Conservation (phyloP, 352 stramenopile species). For the Phytophthora syringae region DNA sequence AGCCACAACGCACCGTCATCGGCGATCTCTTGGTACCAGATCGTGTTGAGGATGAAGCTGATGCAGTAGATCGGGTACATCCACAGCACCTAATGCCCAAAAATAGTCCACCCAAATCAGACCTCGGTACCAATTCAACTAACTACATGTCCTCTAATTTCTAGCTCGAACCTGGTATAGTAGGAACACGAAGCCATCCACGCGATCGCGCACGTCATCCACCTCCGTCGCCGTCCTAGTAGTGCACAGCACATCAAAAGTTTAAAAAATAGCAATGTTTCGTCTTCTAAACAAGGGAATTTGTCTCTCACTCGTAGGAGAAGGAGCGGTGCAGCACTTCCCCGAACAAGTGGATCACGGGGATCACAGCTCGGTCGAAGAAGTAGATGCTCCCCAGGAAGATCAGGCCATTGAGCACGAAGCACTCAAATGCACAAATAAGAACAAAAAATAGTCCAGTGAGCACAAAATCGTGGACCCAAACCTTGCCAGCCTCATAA, state of each 20-base stretch:
- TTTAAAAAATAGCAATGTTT: background rate
- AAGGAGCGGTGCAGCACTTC: constrained; percentile 80
- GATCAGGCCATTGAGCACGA: constrained; percentile 90
- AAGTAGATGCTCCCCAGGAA: constrained; percentile 92
- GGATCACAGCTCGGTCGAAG: constrained; percentile 85
- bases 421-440: constrained; percentile 52
- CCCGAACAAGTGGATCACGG: constrained; percentile 88
- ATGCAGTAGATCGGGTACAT: constrained; percentile 94
- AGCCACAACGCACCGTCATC: constrained; percentile 70
- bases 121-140: background rate
- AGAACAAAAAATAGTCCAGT: background rate
- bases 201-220: constrained; percentile 77
- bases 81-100: constrained; percentile 64
- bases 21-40: constrained; percentile 92
- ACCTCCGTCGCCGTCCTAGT: constrained; percentile 53
- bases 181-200: constrained; percentile 87
- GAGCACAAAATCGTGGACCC: constrained; percentile 2
- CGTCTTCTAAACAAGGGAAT: background rate
- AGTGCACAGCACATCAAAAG: background rate
- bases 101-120: constrained; percentile 6
- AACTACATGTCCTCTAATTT: too few relatives aligned
- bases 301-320: constrained; percentile 52
- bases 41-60: constrained; percentile 92
- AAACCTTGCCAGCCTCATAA: background rate
- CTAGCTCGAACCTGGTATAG: constrained; percentile 70